phyloP scores from a whole-genome alignment of 139 green algal species.

The Zygnema cylindricum region DNA sequence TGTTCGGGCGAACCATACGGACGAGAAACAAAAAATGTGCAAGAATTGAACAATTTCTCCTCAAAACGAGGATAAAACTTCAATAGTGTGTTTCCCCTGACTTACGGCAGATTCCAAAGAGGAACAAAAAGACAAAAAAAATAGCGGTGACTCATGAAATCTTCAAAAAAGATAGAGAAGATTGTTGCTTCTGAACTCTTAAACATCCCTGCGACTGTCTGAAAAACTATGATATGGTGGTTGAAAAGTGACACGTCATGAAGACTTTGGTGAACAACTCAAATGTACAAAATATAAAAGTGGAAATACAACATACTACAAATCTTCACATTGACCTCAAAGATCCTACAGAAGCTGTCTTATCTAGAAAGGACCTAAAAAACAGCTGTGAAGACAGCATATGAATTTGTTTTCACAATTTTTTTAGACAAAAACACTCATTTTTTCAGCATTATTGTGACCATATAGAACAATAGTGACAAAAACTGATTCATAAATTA shows the following conservation, averaged over 20 bases:
- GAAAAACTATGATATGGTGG: neutral
- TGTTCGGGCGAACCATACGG: too few relatives aligned
- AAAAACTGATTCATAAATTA: neutral
- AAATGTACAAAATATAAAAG: constrained; percentile 6
- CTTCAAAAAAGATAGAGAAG: neutral
- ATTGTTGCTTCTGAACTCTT: neutral
- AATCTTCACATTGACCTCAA: neutral
- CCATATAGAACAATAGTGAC: neutral
- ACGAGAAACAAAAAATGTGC: neutral
- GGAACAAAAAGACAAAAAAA: neutral
- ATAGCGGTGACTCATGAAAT: neutral
- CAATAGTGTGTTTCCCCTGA: too few relatives aligned
- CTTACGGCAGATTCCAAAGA: too few relatives aligned
- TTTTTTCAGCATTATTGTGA: neutral
- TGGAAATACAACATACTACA: neutral
- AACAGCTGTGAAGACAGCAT: neutral
- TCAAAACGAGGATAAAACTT: neutral
- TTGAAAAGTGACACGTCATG: neutral
- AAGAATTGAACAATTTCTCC: neutral
- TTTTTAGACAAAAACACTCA: too few relatives aligned
- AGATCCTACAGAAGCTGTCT: neutral
- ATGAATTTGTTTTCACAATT: neutral
- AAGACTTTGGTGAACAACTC: neutral
- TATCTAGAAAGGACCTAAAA: neutral
- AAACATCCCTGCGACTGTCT: too few relatives aligned